A percentile compares a stretch with the other conserved stretches of the same genome.
phyloP scores from a whole-genome alignment of 345 rosid genomes.

The Bruguiera gymnorhiza region DNA sequence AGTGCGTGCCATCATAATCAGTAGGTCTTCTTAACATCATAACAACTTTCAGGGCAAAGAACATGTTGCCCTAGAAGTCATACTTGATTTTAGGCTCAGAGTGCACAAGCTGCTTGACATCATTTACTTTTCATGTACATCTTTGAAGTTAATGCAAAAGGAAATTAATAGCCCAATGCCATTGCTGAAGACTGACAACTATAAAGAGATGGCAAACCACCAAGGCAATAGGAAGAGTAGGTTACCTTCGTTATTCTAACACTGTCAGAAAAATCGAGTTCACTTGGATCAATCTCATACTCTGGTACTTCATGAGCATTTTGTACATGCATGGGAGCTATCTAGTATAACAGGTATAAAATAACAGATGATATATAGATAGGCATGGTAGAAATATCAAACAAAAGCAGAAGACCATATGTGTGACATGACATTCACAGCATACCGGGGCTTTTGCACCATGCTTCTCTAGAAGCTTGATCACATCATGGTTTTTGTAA shows the following conservation, averaged over 20 bases:
- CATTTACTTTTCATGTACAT: no score
- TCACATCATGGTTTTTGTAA: no score
- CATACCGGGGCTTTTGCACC: constrained; percentile 84
- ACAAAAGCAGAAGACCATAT: not conserved
- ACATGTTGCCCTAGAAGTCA: no score
- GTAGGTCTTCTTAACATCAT: no score
- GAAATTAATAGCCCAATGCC: no score
- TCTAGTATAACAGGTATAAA: constrained; percentile 26
- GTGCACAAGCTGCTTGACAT: no score
- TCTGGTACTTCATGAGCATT: constrained; percentile 87
- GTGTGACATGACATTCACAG: not conserved
- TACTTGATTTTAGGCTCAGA: no score
- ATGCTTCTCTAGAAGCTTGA: constrained; percentile 66
- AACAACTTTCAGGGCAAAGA: no score
- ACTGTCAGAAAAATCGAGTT: constrained; percentile 81
- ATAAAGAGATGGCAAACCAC: no score
- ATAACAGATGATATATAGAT: not conserved
- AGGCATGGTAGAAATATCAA: not conserved
- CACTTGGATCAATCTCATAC: constrained; percentile 69
- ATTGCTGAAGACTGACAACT: no score
- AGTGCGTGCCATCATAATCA: no score
- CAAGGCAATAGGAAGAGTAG: not conserved
- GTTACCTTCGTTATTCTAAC: constrained; percentile 68
- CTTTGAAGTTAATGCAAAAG: no score
- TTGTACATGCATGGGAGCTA: constrained; percentile 88